These are phyloP conservation scores for Penicillium capsulatum DNA, from an alignment of 2,329 filamentous ascomycete species.

Conservation along the genomic window DNA sequence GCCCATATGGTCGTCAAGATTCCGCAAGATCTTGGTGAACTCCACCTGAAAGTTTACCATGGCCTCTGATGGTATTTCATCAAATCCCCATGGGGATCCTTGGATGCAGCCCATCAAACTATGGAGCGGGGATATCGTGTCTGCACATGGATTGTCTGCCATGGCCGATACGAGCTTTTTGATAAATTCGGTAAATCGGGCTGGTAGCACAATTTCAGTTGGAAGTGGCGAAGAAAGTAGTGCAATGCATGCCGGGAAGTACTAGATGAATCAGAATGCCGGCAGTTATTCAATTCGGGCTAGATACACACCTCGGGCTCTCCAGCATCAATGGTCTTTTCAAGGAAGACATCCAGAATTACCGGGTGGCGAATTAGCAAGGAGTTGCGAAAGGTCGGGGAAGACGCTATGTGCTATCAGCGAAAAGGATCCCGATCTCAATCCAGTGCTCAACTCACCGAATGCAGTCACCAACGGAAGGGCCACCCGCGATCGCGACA, in stretches of 20 bases:
- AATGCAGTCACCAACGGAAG: slow-evolving; percentile 49
- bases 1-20: slow-evolving; percentile 38
- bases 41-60: slow-evolving; percentile 37
- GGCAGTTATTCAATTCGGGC: neutral
- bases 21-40: slow-evolving; percentile 37
- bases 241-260: slow-evolving; percentile 28
- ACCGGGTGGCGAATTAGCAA: slow-evolving; percentile 32
- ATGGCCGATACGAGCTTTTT: slow-evolving; percentile 28
- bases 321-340: slow-evolving; percentile 26
- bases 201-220: slow-evolving; percentile 27
- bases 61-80: slow-evolving; percentile 30
- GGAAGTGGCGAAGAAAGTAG: slow-evolving; percentile 37
- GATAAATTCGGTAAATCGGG: slow-evolving; percentile 33
- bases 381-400: slow-evolving; percentile 30
- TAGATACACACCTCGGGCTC: slow-evolving; percentile 28
- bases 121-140: slow-evolving; percentile 35
- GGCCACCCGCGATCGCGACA: slow-evolving; percentile 51
- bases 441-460: slow-evolving; percentile 32
- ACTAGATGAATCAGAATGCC: slow-evolving; percentile 22
- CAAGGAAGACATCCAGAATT: slow-evolving; percentile 35
- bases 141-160: slow-evolving; percentile 28
- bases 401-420: slow-evolving; percentile 24
- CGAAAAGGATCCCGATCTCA: slow-evolving; percentile 3
- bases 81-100: slow-evolving; percentile 24
- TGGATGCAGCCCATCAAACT: slow-evolving; percentile 30